These are phyloP conservation scores for Chondrus crispus DNA, from an alignment of 23 red algal species.

Conservation along the genomic window DNA sequence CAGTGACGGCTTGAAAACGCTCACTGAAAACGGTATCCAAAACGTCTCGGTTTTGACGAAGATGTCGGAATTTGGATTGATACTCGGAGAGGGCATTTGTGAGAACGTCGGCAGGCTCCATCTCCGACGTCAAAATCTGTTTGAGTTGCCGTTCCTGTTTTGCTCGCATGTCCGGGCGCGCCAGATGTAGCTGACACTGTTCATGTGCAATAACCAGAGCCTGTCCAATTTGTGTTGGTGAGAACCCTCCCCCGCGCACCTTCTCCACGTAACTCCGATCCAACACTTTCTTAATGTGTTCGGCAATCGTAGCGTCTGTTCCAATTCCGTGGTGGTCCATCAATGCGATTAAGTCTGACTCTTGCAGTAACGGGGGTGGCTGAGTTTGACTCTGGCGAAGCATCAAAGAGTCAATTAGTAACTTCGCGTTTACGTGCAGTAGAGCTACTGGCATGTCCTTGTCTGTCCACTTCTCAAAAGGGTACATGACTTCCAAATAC, in stretches of 20 bases:
- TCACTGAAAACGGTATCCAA: slow-evolving; percentile 55
- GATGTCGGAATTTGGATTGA: not conserved
- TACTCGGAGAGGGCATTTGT: slow-evolving; percentile 33
- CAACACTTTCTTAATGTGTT: slow-evolving; percentile 94
- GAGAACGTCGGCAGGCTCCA: slow-evolving; percentile 21
- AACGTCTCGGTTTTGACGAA: slow-evolving; percentile 2
- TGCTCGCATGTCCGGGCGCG: slow-evolving; percentile 76
- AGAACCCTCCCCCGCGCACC: slow-evolving; percentile 54
- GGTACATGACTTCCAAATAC: slow-evolving; percentile 74
- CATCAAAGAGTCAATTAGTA: slow-evolving; percentile 35
- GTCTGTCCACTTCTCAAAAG: slow-evolving; percentile 75
- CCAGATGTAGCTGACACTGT: slow-evolving; percentile 69
- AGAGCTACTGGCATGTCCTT: slow-evolving; percentile 65
- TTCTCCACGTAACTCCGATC: slow-evolving; percentile 93
- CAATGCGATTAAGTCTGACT: slow-evolving; percentile 85
- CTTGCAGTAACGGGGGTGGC: slow-evolving; percentile 80
- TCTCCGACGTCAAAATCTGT: slow-evolving; percentile 33
- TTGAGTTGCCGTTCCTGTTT: slow-evolving; percentile 78
- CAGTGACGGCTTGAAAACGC: not conserved
- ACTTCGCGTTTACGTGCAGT: not conserved
- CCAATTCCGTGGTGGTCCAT: slow-evolving; percentile 98
- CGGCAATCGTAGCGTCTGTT: slow-evolving; percentile 98
- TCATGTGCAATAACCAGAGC: slow-evolving; percentile 91
- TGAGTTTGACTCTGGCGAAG: slow-evolving; percentile 62
- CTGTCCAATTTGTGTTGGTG: slow-evolving; percentile 76